Base-by-base conservation (phyloP, 2,329 filamentous ascomycete species). In the Cadophora malorum region DNA sequence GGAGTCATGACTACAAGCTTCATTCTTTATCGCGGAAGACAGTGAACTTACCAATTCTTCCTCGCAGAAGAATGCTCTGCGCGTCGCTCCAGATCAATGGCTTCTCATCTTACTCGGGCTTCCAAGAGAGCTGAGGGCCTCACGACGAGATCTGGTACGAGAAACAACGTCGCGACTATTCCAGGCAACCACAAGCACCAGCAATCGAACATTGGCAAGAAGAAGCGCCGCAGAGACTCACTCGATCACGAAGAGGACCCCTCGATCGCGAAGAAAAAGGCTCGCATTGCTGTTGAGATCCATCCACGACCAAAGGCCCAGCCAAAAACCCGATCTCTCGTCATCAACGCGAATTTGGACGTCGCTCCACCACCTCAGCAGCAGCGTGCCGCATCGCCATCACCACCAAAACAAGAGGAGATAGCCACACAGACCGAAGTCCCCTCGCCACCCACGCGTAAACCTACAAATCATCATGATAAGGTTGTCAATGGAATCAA, bases 401-500 rank as follows among this genome's bases (percentile, higher is more conserved):
- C 64, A 66, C 59, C 63, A 55, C 60, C 59, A 56, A 68, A 67
- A 67, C 68, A 69, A 41, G 45, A 63, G 35, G 65, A 71, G 41
- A 68, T 67, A 56, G 66, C 68, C 61, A 66, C 61, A 21, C 67
- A 67, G 68, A 68, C 66, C 59, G 65, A 71, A 66, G 35, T 62
- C 61, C 67, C 52, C 65, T 71, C 74, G 55, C 76, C 61, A 68
- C 76, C 68, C 66, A 67, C 68, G 71, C 60, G 61, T 53, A 69
- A 69, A 45, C 64, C 70, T 9, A 64, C 64, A 38, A 86, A 83
- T 77, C 83, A 87, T 70, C 83, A 85, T 74, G 82, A 84, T 72
- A 89, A 88, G 78, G 84, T 86, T 63, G 83, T 81, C 74, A 88
- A 88, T 81, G 87, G 87, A 72, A 84, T 89, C 70, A 85, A 83